Base-by-base conservation (phyloP, 2,329 filamentous ascomycete species). In the Eutypella sp. region DNA sequence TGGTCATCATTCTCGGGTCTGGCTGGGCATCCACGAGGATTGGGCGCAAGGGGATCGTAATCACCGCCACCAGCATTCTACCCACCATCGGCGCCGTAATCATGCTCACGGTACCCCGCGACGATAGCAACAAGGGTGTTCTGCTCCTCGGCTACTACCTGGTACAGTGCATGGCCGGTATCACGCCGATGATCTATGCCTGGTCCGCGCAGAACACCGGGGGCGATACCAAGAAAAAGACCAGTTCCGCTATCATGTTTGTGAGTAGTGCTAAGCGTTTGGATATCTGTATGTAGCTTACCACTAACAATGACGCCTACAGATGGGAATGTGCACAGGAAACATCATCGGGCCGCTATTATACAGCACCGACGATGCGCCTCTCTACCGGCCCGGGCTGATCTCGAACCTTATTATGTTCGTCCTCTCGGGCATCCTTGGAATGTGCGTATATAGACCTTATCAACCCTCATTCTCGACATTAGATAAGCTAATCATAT, bases 161-260 rank as follows among this genome's bases (percentile, higher is more conserved):
- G 13, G 72, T 75, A 7, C 56, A 55, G 20, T 57, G 49, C 27
- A 39, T 61, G 9, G 58, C 53, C 3, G 81, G 58, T 8, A 68
- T 71, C 25, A 74, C 78, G 2, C 80, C 77, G 0, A 61, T 81
- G 44, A 73, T 81, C 19, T 80, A 78, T 56, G 73, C 74, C 0
- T 80, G 75, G 75, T 73, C 71, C 0, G 73, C 72, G 0, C 76
- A 78, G 42, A 82, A 82, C 51, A 80, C 82, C 0, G 82, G 72
- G 2, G 82, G 82, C 0, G 81, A 85, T 48, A 86, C 82, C 0
- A 86, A 86, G 59, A 75, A 80, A 49, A 85, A 85, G 57, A 73
- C 79, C 2, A 83, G 76, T 0, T 84, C 80, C 0, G 79, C 70
- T 2, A 72, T 81, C 13, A 64, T 84, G 3, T 82, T 85, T 51